These are phyloP conservation scores for Chrysopogon serrulatus DNA, from an alignment of 176 grass and related monocot species.

Conservation along the genomic window DNA sequence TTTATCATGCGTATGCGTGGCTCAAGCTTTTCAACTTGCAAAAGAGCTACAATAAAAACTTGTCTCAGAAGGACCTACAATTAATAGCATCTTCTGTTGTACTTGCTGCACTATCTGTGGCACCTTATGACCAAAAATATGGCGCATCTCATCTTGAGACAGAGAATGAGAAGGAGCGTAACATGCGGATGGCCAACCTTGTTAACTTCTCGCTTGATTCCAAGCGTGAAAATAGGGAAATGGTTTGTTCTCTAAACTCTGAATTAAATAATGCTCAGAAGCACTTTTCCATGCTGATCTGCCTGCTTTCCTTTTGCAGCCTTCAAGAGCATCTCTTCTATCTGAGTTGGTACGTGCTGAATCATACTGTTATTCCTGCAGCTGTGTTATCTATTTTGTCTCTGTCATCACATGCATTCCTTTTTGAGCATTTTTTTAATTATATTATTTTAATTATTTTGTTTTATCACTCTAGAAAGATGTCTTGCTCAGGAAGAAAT, in stretches of 20 bases:
- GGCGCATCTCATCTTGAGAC: conserved; percentile 86
- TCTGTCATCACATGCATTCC: background rate
- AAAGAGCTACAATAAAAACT: conserved; percentile 97
- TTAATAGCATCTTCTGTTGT: conserved; percentile 93
- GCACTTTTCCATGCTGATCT: background rate
- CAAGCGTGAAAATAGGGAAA: conserved; percentile 81
- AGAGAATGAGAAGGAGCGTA: conserved; percentile 92
- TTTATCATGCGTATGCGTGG: conserved; percentile 96
- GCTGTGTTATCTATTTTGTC: background rate
- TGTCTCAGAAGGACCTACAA: conserved; percentile 91
- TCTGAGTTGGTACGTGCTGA: conserved; percentile 69
- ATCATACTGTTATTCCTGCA: background rate
- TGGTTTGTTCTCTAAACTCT: conserved; percentile 42
- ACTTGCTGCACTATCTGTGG: conserved; percentile 84
- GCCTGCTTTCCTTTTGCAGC: conserved; percentile 54
- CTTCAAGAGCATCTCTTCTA: conserved; percentile 80
- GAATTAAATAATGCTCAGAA: background rate
- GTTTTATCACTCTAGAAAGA: background rate
- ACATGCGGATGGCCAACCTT: conserved; percentile 71
- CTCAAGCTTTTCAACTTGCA: conserved; percentile 93
- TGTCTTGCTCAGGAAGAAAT: background rate
- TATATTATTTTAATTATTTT: background rate
- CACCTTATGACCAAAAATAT: conserved; percentile 84
- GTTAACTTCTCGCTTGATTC: conserved; percentile 89
- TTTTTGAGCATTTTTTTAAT: background rate